These are phyloP conservation scores for Candida morakotiae DNA, from an alignment of 805 yeast species.

Conservation along the genomic window DNA sequence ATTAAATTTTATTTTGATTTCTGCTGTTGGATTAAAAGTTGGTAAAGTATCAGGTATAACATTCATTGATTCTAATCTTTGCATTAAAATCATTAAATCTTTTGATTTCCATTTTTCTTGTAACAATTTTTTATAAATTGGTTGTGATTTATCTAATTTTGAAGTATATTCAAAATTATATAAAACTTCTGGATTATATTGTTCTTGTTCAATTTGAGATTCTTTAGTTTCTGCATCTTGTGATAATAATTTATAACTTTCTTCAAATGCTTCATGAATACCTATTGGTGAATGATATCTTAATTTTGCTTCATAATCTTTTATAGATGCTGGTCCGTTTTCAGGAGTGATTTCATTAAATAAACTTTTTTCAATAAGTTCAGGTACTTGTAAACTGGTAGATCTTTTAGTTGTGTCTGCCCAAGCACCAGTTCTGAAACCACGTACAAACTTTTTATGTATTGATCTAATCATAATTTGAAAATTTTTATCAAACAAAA, in stretches of 20 bases:
- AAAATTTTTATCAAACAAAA: conserved; percentile 2
- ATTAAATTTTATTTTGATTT: conserved; percentile 71
- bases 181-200: conserved; percentile 78
- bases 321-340: conserved; percentile 52
- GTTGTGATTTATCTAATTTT: conserved; percentile 61
- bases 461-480: background rate
- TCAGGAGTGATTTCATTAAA: conserved; percentile 20
- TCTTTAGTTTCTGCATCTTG: conserved; percentile 43
- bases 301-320: conserved; percentile 35
- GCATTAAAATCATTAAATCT: conserved; percentile 79
- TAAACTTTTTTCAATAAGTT: conserved; percentile 18
- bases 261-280: conserved; percentile 67
- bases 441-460: background rate
- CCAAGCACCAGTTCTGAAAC: conserved; percentile 20
- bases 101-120: conserved; percentile 68
- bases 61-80: conserved; percentile 78
- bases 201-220: conserved; percentile 42
- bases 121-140: conserved; percentile 73
- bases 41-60: conserved; percentile 95
- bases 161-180: conserved; percentile 54
- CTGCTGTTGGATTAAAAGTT: conserved; percentile 76
- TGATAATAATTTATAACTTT: conserved; percentile 59
- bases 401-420: conserved; percentile 28
- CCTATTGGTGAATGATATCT: conserved; percentile 67
- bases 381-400: conserved; percentile 19